Conservation (phyloP, 2,329 filamentous ascomycete species). For the Dissoconium aciculare region DNA sequence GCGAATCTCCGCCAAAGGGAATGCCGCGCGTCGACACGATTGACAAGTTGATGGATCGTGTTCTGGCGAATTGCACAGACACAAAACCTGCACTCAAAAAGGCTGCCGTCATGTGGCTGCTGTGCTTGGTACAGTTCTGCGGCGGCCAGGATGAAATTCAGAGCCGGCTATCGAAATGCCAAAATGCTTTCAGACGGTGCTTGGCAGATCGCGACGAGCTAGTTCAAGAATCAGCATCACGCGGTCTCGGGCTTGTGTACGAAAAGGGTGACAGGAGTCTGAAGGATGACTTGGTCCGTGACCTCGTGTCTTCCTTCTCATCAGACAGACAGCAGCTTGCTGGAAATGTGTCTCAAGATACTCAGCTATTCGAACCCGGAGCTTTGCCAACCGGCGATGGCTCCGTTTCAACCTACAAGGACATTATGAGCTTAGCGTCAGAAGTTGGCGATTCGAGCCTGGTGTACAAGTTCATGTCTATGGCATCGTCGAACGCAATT, state of each 20-base stretch:
- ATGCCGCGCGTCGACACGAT: slow-evolving; percentile 29
- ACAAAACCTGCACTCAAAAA: slow-evolving; percentile 83
- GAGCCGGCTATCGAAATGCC: slow-evolving; percentile 57
- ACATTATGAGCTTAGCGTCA: slow-evolving; percentile 88
- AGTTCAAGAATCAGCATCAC: slow-evolving; percentile 86
- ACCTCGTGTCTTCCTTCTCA: slow-evolving; percentile 76
- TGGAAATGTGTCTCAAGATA: slow-evolving; percentile 74
- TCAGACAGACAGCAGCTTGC: slow-evolving; percentile 54
- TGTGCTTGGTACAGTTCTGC: slow-evolving; percentile 81
- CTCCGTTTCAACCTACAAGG: slow-evolving; percentile 88
- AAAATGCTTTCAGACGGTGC: slow-evolving; percentile 75
- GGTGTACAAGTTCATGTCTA: slow-evolving; percentile 97
- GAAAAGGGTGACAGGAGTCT: slow-evolving; percentile 73
- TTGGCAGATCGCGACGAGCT: slow-evolving; percentile 81
- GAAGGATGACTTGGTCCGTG: slow-evolving; percentile 69
- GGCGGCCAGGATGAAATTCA: slow-evolving; percentile 65
- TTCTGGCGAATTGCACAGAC: slow-evolving; percentile 62
- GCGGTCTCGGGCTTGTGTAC: slow-evolving; percentile 83
- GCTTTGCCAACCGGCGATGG: slow-evolving; percentile 81
- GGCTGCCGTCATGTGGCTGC: slow-evolving; percentile 86
- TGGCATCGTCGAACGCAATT: slow-evolving; percentile 87
- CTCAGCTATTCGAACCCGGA: slow-evolving; percentile 83
- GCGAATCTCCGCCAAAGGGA: slow-evolving; percentile 30
- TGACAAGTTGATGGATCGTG: slow-evolving; percentile 49
- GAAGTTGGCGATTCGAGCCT: slow-evolving; percentile 91